A percentile compares a stretch with the other conserved stretches of the same genome.
These are phyloP conservation scores for Dictyostelium discoideum DNA, from an alignment of 78 protist genomes.

Conservation along the genomic window dicty_2.7 NC_007091.3:5053001-5053500, in stretches of 20 bases:
- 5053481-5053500: constrained; percentile 2
- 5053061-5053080: constrained; percentile 93
- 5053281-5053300: constrained; percentile 6
- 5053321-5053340: not conserved
- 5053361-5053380: not conserved
- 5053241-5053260: constrained; percentile 81
- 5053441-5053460: constrained; percentile 92
- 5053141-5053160: not conserved
- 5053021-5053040: constrained; percentile 95
- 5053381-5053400: not conserved
- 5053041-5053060: constrained; percentile 90
- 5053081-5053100: constrained; percentile 97
- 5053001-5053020: constrained; percentile 94
- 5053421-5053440: constrained; percentile 84
- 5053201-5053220: constrained; percentile 85
- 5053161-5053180: not conserved
- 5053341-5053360: not conserved
- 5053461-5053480: constrained; percentile 89
- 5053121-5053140: constrained; percentile 73
- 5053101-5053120: constrained; percentile 93
- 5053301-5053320: not conserved
- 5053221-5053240: constrained; percentile 84
- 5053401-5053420: not conserved
- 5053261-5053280: constrained; percentile 51
- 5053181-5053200: constrained; percentile 75